Percentiles rank a stretch among this genome's conserved stretches.
phyloP scores from a whole-genome alignment of 2,329 filamentous ascomycete genomes.

The Botrytis cinerea region DNA sequence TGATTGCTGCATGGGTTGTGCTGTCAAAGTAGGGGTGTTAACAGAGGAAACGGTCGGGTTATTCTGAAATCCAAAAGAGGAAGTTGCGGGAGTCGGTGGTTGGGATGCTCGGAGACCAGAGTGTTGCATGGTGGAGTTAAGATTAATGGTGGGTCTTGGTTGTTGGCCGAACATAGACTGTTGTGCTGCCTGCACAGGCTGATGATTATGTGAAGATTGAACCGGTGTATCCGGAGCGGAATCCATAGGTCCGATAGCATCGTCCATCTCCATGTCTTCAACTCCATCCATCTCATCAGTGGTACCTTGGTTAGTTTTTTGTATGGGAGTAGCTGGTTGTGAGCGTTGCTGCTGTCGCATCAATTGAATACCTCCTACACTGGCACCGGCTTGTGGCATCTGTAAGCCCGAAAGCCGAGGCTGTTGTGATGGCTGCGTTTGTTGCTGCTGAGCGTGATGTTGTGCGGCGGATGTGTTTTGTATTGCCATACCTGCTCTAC shows the following conservation, averaged over 20 bases:
- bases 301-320: slow-evolving; percentile 36
- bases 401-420: slow-evolving; percentile 36
- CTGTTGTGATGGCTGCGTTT: slow-evolving; percentile 32
- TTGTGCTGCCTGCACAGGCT: slow-evolving; percentile 68
- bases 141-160: slow-evolving; percentile 72
- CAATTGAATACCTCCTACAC: slow-evolving; percentile 41
- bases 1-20: slow-evolving; percentile 63
- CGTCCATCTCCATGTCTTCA: slow-evolving; percentile 97
- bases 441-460: slow-evolving; percentile 49
- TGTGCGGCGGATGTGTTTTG: slow-evolving; percentile 46
- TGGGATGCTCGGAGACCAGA: slow-evolving; percentile 83
- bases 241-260: slow-evolving; percentile 68
- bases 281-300: slow-evolving; percentile 76
- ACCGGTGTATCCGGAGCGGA: slow-evolving; percentile 53
- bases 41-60: slow-evolving; percentile 97
- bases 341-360: slow-evolving; percentile 42
- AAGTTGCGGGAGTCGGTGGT: slow-evolving; percentile 78
- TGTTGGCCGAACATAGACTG: slow-evolving; percentile 65
- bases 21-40: slow-evolving; percentile 88
- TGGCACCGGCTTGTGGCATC: slow-evolving; percentile 37
- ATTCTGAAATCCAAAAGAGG: slow-evolving; percentile 78
- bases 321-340: slow-evolving; percentile 39
- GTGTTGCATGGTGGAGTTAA: slow-evolving; percentile 68
- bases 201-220: slow-evolving; percentile 45
- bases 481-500: slow-evolving; percentile 46